These are phyloP conservation scores for Staphylotrichum tortipilum DNA, from an alignment of 495 filamentous ascomycete species.

Conservation along the genomic window DNA sequence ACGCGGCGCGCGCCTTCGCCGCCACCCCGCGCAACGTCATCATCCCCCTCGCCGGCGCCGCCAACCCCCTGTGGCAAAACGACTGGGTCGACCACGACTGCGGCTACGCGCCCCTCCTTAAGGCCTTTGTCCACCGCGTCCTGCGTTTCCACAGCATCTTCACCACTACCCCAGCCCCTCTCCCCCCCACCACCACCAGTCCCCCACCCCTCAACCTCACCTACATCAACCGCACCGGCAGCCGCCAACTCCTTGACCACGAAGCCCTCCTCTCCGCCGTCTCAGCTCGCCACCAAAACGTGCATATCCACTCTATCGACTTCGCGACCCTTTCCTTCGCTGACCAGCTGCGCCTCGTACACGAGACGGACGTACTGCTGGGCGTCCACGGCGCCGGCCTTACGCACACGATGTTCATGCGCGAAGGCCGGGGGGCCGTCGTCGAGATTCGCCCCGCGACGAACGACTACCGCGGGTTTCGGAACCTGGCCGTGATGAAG, in stretches of 20 bases:
- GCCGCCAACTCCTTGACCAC: background rate
- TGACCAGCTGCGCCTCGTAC: background rate
- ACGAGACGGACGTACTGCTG: background rate
- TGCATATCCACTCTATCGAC: background rate
- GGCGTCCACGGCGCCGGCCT: background rate
- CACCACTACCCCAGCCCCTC: background rate
- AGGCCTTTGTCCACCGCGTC: background rate
- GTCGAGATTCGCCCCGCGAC: background rate
- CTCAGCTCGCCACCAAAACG: background rate
- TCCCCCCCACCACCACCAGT: too few relatives aligned
- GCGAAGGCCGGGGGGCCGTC: background rate
- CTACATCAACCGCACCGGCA: background rate
- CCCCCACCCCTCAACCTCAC: too few relatives aligned
- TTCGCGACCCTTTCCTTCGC: background rate
- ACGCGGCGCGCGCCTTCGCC: background rate
- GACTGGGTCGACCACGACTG: background rate
- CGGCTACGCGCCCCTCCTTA: background rate
- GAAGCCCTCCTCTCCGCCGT: background rate
- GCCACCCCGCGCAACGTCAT: background rate
- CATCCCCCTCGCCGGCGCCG: background rate
- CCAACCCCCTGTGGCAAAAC: background rate
- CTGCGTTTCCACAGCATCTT: background rate
- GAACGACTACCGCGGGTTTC: background rate
- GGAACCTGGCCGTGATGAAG: background rate
- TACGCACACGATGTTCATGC: background rate